Base-by-base conservation (phyloP, 192 early-diverging fungal genomes). In the Mortierella antarctica region DNA sequence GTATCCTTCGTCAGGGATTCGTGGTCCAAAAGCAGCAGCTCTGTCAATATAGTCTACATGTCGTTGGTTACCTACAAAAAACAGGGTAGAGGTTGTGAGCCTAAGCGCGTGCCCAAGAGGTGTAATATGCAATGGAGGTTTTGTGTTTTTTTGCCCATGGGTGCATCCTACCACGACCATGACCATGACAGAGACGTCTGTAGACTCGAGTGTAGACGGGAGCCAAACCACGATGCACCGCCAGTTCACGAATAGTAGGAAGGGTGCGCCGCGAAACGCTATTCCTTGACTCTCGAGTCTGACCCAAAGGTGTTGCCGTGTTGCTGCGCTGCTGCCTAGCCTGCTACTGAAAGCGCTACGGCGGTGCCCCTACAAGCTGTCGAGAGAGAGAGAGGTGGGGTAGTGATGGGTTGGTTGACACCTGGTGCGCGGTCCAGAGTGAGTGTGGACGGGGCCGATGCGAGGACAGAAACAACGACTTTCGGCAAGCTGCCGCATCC, bases 21-120 rank as follows among this genome's bases (percentile, higher is more conserved):
- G 88, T 57, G 96, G 93, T 11, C 95, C 96, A 85, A 97, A 97
- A 39, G 94, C 94, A 18, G 96, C 96, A 18, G 87, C 86, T 42
- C 93, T 88, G 71, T 93, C 93, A 23, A 82, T 44, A 61, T 75
- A 88, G n/a, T n/a, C n/a, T n/a, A n/a, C 2, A 85, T 83, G 65
- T 83, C 86, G 69, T 90, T 90, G 41, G 86, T 88, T 14, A 84
- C 85, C 88, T 89, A 55, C 2, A 18, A 56, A 6, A 54, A n/a
- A n/a, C 41, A 6, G 50, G 18, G 50, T 9, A 52, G 52, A 23
- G 3, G 57, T 56, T n/a, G 48, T 20, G 45, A 21, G 56, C 9
- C 17, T 41, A 50, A 14, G 47, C 20, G 13, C n/a, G 21, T 2
- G 42, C 47, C 53, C 5, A 39, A 57, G 18, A 49, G 40, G 13